Evolutionary conservation across 805 yeast genomes (phyloP).

Genomic region (Metschnikowia santaceciliae): DNA sequence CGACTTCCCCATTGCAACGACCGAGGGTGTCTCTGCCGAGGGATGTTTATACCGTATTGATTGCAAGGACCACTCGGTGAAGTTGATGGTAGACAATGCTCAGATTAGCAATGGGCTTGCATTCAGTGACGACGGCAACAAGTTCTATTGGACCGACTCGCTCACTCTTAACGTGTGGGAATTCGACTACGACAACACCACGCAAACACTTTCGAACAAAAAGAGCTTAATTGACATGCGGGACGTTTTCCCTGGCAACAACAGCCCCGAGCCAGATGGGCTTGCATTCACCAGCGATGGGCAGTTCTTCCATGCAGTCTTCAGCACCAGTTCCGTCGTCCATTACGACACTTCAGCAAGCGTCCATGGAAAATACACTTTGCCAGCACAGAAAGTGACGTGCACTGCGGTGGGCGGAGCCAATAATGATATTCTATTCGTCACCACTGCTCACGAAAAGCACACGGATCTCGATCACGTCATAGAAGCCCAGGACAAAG

Average conservation of each 20-base stretch:
- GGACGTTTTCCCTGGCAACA: conserved; percentile 15
- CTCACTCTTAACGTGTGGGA: conserved; percentile 31
- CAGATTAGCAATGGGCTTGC: conserved; percentile 66
- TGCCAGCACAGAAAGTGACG: conserved; percentile 62
- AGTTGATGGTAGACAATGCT: conserved; percentile 30
- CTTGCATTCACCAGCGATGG: conserved; percentile 53
- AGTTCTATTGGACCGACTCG: conserved; percentile 41
- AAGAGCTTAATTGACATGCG: conserved; percentile 20
- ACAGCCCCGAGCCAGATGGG: conserved; percentile 75
- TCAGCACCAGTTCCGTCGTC: conserved; percentile 55
- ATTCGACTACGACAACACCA: conserved; percentile 33
- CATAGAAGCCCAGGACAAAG: conserved; percentile 21
- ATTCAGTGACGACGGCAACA: conserved; percentile 26
- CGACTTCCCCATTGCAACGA: conserved; percentile 36
- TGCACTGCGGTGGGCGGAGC: conserved; percentile 63
- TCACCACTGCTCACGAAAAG: conserved; percentile 61
- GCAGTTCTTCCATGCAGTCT: conserved; percentile 62
- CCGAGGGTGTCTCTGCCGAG: conserved; percentile 34
- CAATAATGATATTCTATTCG: conserved; percentile 52
- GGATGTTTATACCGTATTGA: conserved; percentile 47
- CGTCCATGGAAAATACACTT: conserved; percentile 43
- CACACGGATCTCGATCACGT: conserved; percentile 34
- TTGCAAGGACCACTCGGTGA: conserved; percentile 28
- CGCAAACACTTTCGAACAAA: conserved; percentile 28
- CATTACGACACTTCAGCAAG: conserved; percentile 49